phyloP scores from a whole-genome alignment of 2,329 filamentous ascomycete species.

The Boeremia exigua region DNA sequence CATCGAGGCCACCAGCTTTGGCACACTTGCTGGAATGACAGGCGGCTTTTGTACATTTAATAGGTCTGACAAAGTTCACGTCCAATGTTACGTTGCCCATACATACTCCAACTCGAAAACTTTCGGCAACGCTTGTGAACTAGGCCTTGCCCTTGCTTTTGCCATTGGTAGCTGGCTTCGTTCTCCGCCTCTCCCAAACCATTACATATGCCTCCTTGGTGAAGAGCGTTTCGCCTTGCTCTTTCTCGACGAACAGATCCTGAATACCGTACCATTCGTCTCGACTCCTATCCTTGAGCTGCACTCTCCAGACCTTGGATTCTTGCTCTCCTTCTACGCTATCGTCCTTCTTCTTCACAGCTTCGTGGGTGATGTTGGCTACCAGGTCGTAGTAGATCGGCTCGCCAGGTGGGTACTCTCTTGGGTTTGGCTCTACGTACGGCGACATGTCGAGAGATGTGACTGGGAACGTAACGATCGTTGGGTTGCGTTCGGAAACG shows the following conservation, averaged over 20 bases:
- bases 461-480: conserved; percentile 95
- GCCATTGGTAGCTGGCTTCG: conserved; percentile 11
- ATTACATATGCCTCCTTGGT: conserved; percentile 94
- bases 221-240: conserved; percentile 87
- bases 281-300: conserved; percentile 79
- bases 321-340: conserved; percentile 88
- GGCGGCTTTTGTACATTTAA: background rate
- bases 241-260: conserved; percentile 89
- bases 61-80: background rate
- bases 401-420: conserved; percentile 72
- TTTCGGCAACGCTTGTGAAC: background rate
- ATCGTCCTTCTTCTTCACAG: conserved; percentile 76
- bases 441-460: conserved; percentile 84
- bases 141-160: conserved; percentile 27
- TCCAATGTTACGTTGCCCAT: background rate
- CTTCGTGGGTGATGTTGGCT: conserved; percentile 91
- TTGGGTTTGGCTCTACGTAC: conserved; percentile 87
- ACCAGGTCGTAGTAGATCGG: conserved; percentile 95
- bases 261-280: conserved; percentile 93
- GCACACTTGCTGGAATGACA: background rate
- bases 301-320: conserved; percentile 94
- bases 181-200: conserved; percentile 86
- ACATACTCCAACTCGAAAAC: background rate
- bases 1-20: background rate
- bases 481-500: conserved; percentile 92